Conservation (phyloP, 2,329 filamentous ascomycete genomes). For the Arthroderma sp. region DNA sequence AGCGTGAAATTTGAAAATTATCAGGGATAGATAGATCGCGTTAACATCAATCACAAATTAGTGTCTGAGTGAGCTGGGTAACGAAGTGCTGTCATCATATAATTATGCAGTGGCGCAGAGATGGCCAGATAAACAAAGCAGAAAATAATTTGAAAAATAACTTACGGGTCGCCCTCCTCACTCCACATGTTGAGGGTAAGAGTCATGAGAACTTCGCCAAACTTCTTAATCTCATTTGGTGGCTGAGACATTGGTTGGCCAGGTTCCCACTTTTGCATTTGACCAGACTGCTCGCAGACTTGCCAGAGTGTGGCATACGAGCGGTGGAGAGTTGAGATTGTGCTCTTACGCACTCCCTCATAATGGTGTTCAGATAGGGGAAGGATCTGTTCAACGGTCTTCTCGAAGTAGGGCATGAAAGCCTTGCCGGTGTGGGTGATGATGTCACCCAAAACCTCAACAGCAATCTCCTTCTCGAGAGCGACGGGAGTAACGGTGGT, state of each 20-base stretch:
- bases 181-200: conserved; percentile 76
- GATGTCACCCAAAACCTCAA: conserved; percentile 88
- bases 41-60: conserved; percentile 80
- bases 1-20: conserved; percentile 16
- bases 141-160: conserved; percentile 24
- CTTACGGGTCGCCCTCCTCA: conserved; percentile 87
- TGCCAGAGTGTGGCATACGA: conserved; percentile 85
- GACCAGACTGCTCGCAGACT: conserved; percentile 66
- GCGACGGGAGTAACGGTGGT: conserved; percentile 77
- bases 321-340: conserved; percentile 83
- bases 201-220: conserved; percentile 73
- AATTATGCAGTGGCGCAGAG: conserved; percentile 13
- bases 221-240: conserved; percentile 65
- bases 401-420: conserved; percentile 74
- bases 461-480: conserved; percentile 92
- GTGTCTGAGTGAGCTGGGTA: conserved; percentile 99
- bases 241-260: conserved; percentile 75
- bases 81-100: conserved; percentile 81
- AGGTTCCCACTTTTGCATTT: conserved; percentile 71
- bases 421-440: conserved; percentile 72
- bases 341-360: conserved; percentile 85
- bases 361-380: conserved; percentile 79
- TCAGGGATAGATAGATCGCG: conserved; percentile 41
- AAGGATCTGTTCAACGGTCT: conserved; percentile 68
- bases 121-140: conserved; percentile 8